These are phyloP conservation scores for Penicillium steckii DNA, from an alignment of 495 filamentous ascomycete genomes.

Conservation along the genomic window DNA sequence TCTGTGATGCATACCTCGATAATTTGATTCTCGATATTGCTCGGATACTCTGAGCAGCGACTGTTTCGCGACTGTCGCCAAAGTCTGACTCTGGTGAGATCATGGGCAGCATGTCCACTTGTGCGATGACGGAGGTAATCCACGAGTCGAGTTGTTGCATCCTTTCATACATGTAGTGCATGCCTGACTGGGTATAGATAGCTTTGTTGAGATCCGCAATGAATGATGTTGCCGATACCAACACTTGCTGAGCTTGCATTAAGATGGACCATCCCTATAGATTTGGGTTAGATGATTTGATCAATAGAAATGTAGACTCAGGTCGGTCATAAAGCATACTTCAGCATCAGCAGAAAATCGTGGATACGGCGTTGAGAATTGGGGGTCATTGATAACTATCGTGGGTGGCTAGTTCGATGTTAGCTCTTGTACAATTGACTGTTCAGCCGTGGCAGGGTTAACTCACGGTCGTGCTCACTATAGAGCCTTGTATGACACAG, in stretches of 20 bases:
- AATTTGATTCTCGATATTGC: constrained; percentile 57
- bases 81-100: constrained; percentile 37
- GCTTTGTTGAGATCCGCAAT: constrained; percentile 51
- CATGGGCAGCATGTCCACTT: constrained; percentile 44
- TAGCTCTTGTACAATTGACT: neutral
- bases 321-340: constrained; percentile 40
- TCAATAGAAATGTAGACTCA: neutral
- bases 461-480: constrained; percentile 58
- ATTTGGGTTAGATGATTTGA: neutral
- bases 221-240: constrained; percentile 56
- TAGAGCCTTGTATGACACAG: constrained; percentile 57
- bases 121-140: constrained; percentile 46
- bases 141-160: constrained; percentile 56
- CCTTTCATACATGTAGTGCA: constrained; percentile 49
- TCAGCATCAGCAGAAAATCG: constrained; percentile 51
- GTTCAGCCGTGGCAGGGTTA: neutral
- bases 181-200: constrained; percentile 33
- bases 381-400: constrained; percentile 54
- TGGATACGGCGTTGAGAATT: constrained; percentile 56
- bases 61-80: constrained; percentile 42
- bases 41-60: constrained; percentile 50
- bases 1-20: constrained; percentile 42
- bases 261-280: constrained; percentile 53
- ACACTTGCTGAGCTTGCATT: constrained; percentile 56
- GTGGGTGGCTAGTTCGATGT: constrained; percentile 41